phyloP scores from a whole-genome alignment of 2,329 filamentous ascomycete species.

The Botrytis deweyae region DNA sequence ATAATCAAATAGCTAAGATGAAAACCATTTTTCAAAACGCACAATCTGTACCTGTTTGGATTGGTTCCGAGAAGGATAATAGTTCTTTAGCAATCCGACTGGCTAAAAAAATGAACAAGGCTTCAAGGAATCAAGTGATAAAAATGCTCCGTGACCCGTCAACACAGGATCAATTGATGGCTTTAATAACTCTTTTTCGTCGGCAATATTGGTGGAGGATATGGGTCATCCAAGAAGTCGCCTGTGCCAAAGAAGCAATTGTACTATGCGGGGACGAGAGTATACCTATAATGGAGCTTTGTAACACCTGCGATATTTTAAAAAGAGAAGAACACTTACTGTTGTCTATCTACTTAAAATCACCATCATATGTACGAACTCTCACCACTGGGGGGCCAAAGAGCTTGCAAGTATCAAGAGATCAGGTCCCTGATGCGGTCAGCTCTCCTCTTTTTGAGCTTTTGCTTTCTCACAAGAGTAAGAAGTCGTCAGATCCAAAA shows the following conservation, averaged over 20 bases:
- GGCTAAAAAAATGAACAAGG: conserved; percentile 26
- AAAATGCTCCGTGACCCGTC: conserved; percentile 24
- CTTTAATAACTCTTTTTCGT: conserved; percentile 42
- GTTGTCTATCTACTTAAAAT: conserved; percentile 26
- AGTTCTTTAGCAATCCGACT: conserved; percentile 27
- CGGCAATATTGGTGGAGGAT: conserved; percentile 44
- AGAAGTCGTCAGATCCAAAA: conserved; percentile 35
- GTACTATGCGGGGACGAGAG: conserved; percentile 43
- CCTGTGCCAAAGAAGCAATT: conserved; percentile 39
- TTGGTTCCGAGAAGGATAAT: conserved; percentile 25
- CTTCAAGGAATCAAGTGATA: conserved; percentile 22
- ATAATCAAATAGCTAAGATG: conserved; percentile 32
- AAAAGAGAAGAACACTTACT: conserved; percentile 25
- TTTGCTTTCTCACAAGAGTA: conserved; percentile 34
- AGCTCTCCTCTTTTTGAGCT: conserved; percentile 33
- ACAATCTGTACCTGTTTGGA: conserved; percentile 30
- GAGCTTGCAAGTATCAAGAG: conserved; percentile 32
- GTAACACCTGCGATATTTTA: conserved; percentile 30
- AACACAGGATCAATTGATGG: conserved; percentile 31
- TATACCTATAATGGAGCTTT: conserved; percentile 42
- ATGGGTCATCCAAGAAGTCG: conserved; percentile 48
- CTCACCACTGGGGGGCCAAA: conserved; percentile 31
- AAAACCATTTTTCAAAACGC: conserved; percentile 33
- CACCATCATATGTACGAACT: conserved; percentile 28
- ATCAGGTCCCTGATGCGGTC: conserved; percentile 20